Conservation (phyloP, 2,329 filamentous ascomycete species). For the Metarhizium album region DNA sequence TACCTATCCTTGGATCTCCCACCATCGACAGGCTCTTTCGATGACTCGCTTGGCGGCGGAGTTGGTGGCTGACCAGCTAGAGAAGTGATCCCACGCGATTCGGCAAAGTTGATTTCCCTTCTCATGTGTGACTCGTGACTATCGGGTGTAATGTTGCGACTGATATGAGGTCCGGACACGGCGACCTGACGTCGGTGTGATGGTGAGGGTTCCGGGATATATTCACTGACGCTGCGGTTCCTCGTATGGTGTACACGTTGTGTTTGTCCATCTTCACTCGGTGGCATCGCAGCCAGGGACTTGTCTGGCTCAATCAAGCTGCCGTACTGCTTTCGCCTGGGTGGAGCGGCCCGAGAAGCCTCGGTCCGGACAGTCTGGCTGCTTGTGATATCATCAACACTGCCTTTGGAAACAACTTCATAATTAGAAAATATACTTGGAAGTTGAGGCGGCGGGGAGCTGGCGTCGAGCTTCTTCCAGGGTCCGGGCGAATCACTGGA, state of each 20-base stretch:
- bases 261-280: conserved; percentile 11
- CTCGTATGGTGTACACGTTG: conserved; percentile 39
- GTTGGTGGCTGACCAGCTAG: conserved; percentile 57
- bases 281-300: conserved; percentile 18
- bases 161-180: conserved; percentile 52
- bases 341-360: conserved; percentile 35
- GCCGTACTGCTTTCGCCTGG: conserved; percentile 47
- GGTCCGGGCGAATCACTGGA: conserved; percentile 54
- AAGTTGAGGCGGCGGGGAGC: conserved; percentile 30
- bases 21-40: conserved; percentile 30
- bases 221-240: conserved; percentile 83
- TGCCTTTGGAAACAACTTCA: conserved; percentile 21
- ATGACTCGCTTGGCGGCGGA: conserved; percentile 70
- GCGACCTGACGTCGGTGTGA: conserved; percentile 63
- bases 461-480: conserved; percentile 45
- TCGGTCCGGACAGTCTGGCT: conserved; percentile 39
- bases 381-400: conserved; percentile 35
- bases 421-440: conserved; percentile 15
- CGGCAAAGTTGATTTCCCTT: conserved; percentile 71
- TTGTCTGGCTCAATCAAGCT: conserved; percentile 20
- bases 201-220: conserved; percentile 60
- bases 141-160: conserved; percentile 22
- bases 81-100: conserved; percentile 61
- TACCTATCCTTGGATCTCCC: conserved; percentile 30
- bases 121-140: conserved; percentile 42